Evolutionary conservation across 495 filamentous ascomycete genomes (phyloP), one percentile per base, ranked within the genome.

Genomic region (Xylaria curta): DNA sequence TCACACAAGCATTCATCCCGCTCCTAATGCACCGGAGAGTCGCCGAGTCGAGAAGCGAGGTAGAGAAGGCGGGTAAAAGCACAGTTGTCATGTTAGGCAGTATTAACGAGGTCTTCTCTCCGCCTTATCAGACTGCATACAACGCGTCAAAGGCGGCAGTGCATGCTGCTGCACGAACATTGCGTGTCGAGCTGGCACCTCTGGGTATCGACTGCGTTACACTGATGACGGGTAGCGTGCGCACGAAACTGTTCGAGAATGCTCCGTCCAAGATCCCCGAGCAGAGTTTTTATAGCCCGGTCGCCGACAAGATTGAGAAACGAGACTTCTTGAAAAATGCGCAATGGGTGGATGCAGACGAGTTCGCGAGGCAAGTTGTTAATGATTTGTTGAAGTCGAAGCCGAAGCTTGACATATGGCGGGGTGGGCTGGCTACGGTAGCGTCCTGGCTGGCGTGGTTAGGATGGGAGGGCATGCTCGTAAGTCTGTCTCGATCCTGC

Each of bases 131-230:
- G 58, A 76, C 75, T 33, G 80, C 79, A 33, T 89, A 89, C 78
- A 83, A 82, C 70, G 85, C 87, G 12, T 85, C 82, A 65, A 91
- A 90, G 75, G 85, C 83, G 0, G 87, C 89, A 8, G 75, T 87
- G 2, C 77, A 84, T 47, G 78, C 80, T 26, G 77, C 85, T n/a
- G 76, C 78, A 12, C 47, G 74, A 17, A 82, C 80, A 6, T 68
- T 90, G 40, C 82, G 87, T 6, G 73, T 87, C 21, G 88, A 91
- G 75, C 81, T 91, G 9, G 80, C 80, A 5, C 85, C 88, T 3
- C 83, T 89, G 40, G 81, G 82, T 40, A 80, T 89, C 26, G 72
- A 80, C 17, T 77, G 81, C 66, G 71, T 80, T 4, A 78, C 74
- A 10, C 51, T 80, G 15, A 73, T 78, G 70, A 82, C 76, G n/a